A percentile compares a stretch with the other conserved stretches of the same genome.
phyloP scores from a whole-genome alignment of 73 alveolate genomes.

The Symbiodinium pilosum region DNA sequence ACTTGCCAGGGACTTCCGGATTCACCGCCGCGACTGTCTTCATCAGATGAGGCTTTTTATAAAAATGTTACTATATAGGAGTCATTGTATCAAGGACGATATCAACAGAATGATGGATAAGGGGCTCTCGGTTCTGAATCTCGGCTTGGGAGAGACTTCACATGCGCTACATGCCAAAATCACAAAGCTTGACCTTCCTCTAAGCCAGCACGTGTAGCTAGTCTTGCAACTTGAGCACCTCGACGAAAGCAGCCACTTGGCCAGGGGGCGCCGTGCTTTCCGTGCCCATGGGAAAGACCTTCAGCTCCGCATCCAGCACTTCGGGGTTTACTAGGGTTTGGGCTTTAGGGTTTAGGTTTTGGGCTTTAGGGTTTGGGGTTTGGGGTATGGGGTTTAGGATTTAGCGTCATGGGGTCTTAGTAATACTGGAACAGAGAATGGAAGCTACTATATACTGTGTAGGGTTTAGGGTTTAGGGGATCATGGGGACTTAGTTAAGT shows the following conservation, averaged over 20 bases:
- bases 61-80: background rate
- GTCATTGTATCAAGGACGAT: no score
- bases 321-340: background rate
- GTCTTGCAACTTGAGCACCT: no score
- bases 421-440: background rate
- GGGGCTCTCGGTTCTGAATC: no score
- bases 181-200: background rate
- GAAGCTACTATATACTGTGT: no score
- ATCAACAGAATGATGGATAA: no score
- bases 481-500: background rate
- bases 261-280: conserved; percentile 36
- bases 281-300: conserved; percentile 93
- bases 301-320: no score
- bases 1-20: background rate
- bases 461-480: no score
- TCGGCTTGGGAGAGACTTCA: no score
- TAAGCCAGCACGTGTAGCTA: no score
- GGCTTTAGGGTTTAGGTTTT: background rate
- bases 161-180: background rate
- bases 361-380: background rate
- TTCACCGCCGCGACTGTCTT: background rate
- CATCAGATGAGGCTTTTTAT: background rate
- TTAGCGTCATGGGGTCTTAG: background rate
- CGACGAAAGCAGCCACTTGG: conserved; percentile 86
- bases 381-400: background rate